These are phyloP conservation scores for Eucalyptus marginata DNA, from an alignment of 345 rosid genomes.

Conservation along the genomic window DNA sequence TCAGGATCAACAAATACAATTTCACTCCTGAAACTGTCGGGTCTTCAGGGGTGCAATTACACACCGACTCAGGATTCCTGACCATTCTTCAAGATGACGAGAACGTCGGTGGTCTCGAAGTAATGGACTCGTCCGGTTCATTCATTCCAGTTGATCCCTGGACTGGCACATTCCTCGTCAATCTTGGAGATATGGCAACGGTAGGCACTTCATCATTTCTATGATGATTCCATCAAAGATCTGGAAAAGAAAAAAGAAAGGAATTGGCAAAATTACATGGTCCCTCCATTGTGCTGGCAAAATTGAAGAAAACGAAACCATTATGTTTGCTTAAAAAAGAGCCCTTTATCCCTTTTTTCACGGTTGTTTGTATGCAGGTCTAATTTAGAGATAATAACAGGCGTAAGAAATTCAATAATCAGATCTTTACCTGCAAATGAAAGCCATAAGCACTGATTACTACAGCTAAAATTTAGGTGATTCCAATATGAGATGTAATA, in stretches of 20 bases:
- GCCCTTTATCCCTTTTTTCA: not conserved
- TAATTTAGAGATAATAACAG: not conserved
- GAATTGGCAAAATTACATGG: not conserved
- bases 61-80: conserved; percentile 79
- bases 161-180: conserved; percentile 68
- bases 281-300: not conserved
- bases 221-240: not conserved
- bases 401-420: not conserved
- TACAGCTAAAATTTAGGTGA: not conserved
- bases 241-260: not conserved
- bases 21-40: conserved; percentile 64
- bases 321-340: not conserved
- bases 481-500: not conserved
- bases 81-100: conserved; percentile 90
- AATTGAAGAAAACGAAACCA: not conserved
- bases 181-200: conserved; percentile 75
- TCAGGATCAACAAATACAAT: conserved; percentile 79
- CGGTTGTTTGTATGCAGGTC: not conserved
- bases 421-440: not conserved
- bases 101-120: conserved; percentile 75
- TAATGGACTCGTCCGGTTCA: conserved; percentile 42
- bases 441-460: not conserved
- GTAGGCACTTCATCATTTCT: conserved; percentile 6
- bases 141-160: conserved; percentile 45
- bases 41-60: conserved; percentile 66